phyloP scores from a whole-genome alignment of 495 filamentous ascomycete genomes.

The Neurospora sp. region DNA sequence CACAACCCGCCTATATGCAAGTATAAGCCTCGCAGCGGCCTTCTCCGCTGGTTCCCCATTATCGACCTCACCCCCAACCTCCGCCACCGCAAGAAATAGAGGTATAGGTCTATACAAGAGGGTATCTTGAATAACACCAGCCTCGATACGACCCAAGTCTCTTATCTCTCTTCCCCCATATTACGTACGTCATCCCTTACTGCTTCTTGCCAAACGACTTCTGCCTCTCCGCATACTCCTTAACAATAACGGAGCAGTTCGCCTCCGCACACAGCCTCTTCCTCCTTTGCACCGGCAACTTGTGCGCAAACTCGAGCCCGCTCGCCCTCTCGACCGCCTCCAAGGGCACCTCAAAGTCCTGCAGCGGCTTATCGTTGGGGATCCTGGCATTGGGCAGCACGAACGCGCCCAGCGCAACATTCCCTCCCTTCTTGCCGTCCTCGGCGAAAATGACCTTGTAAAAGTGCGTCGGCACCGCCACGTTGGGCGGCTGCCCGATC shows the following conservation, averaged over 20 bases:
- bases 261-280: constrained; percentile 81
- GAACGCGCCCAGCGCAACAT: constrained; percentile 86
- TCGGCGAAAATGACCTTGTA: constrained; percentile 98
- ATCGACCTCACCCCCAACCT: neutral
- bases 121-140: neutral
- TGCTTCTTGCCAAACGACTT: constrained; percentile 39
- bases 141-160: neutral
- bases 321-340: constrained; percentile 86
- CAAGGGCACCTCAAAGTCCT: constrained; percentile 87
- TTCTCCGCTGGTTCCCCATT: neutral
- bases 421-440: constrained; percentile 59
- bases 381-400: constrained; percentile 92
- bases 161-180: neutral
- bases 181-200: neutral
- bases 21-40: neutral
- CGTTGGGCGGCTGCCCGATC: constrained; percentile 87
- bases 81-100: neutral
- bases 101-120: neutral
- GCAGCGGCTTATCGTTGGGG: constrained; percentile 68
- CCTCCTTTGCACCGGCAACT: constrained; percentile 60
- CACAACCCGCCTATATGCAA: neutral
- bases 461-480: constrained; percentile 96
- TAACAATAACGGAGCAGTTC: constrained; percentile 65
- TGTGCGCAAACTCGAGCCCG: constrained; percentile 79
- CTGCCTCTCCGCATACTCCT: constrained; percentile 61